Evolutionary conservation across 352 stramenopile species (phyloP), one percentile per base, ranked within the genome.

Genomic region (Phytophthora aleatoria): DNA sequence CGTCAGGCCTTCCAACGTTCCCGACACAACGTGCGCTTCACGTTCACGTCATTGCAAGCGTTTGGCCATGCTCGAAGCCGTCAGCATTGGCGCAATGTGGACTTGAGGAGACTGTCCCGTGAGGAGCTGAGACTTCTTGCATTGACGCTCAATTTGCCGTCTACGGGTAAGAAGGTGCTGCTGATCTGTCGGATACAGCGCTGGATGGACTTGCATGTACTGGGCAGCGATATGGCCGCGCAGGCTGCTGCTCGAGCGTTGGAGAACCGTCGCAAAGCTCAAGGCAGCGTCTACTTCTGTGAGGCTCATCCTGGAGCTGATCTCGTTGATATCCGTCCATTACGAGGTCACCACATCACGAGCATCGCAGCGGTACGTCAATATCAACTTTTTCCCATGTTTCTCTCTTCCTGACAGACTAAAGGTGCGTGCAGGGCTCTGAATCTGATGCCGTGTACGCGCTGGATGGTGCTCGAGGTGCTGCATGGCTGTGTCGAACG

Each of bases 381-480:
- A 8, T 54, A n/a, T 36, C 54, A 20, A n/a, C 36, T 57, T 36
- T 15, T 58, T 13, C 8, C 44, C 24, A 36, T 50, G 26, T 26
- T 30, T 44, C 20, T 12, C 12, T 63, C 8, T 35, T 45, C 42
- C 33, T 61, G 44, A 65, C 56, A 28, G 50, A 13, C n/a, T 64
- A 20, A 20, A 28, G 9, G 5, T 62, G 33, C 10, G 51, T 50
- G 30, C 28, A 91, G 76, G 79, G 81, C 42, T 68, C 74, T 16
- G 83, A 94, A 24, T 85, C 77, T 13, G 83, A 92, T 27, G 83
- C 83, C 1, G 73, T 94, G 31, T 94, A 92, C 51, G 73, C 82
- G 1, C 57, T 94, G n/a, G 76, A 92, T 49, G 64, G 44, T 6
- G 61, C 59, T n/a, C 69, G 77, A 48, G 85, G 85, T 2, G 62